Evolutionary conservation across 768 basidiomycete genomes (phyloP).

Genomic region (Amanita inopinata): DNA sequence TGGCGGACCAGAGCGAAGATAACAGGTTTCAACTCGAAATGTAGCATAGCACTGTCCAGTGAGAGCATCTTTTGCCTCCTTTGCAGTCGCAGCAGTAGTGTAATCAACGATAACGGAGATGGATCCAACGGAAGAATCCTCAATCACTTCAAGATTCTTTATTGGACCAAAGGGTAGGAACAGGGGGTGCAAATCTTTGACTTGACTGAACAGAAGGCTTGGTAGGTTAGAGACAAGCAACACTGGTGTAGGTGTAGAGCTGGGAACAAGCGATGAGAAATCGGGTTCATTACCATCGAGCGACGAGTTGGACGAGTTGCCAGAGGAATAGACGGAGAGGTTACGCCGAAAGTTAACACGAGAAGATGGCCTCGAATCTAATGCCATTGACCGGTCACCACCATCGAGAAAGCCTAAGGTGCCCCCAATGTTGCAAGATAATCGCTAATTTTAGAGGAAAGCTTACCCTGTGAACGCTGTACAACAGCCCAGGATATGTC

Average conservation of each 20-base stretch:
- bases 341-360: slow-evolving; percentile 8
- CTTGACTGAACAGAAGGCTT: slow-evolving; percentile 54
- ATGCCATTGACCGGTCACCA: slow-evolving; percentile 61
- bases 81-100: slow-evolving; percentile 38
- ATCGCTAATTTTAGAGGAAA: not conserved
- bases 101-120: slow-evolving; percentile 61
- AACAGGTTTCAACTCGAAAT: slow-evolving; percentile 22
- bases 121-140: slow-evolving; percentile 28
- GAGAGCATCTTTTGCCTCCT: slow-evolving; percentile 55
- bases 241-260: slow-evolving; percentile 34
- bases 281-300: slow-evolving; percentile 22
- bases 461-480: slow-evolving; percentile 69
- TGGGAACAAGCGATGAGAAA: slow-evolving; percentile 22
- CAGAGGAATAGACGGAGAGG: slow-evolving; percentile 17
- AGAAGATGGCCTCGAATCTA: slow-evolving; percentile 33
- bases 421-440: slow-evolving; percentile 2
- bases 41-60: slow-evolving; percentile 55
- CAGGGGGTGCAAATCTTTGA: slow-evolving; percentile 60
- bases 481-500: slow-evolving; percentile 87
- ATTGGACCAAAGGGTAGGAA: slow-evolving; percentile 65
- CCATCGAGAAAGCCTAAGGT: slow-evolving; percentile 67
- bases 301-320: slow-evolving; percentile 26
- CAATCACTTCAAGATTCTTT: slow-evolving; percentile 47
- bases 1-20: slow-evolving; percentile 1
- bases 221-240: slow-evolving; percentile 61